Evolutionary conservation across 495 filamentous ascomycete species (phyloP), one percentile per base, ranked within the genome.

Genomic region (Aspergillus cavernicola): DNA sequence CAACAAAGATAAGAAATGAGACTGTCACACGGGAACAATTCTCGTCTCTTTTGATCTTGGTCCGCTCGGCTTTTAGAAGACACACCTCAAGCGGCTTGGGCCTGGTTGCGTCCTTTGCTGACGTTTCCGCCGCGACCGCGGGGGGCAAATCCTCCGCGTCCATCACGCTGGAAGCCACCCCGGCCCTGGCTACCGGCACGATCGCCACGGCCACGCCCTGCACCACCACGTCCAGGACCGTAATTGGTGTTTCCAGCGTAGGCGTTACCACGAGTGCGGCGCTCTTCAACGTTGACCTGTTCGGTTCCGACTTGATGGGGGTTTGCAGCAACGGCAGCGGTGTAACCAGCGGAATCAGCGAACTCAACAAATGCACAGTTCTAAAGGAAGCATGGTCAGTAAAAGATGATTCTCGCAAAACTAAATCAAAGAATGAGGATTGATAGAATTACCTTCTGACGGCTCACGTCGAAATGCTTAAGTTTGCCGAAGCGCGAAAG

Each of bases 311-410:
- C 82, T 40, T 80, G 78, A 73, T 93, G 90, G 9, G 95, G 92
- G 75, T 93, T 97, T 52, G 84, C 88, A 51, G 80, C 80, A 33
- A 90, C 78, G 20, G 93, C 93, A 54, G 88, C 86, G 58, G 84
- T 75, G 66, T 92, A 97, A 18, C 81, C 89, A 40, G 89, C 78
- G 40, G 80, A 62, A 33, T 87, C 87, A 59, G 82, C 84, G 65
- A 95, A 98, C 64, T 98, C 95, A 55, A 96, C 88, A 65, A 96
- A 96, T 23, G 93, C 95, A 64, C 90, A 96, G 75, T 91, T 97
- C 95, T 97, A 60, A 16, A 49, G 13, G 37, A 8, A 26, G 26
- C 9, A 40, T 6, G 6, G 16, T 54, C 49, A 53, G 53, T 38
- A 15, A 13, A 19, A 31, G 19, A 22, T 22, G 4, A 22, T 24